These are phyloP conservation scores for Solioccasus polychromus DNA, from an alignment of 768 basidiomycete species.

Conservation along the genomic window DNA sequence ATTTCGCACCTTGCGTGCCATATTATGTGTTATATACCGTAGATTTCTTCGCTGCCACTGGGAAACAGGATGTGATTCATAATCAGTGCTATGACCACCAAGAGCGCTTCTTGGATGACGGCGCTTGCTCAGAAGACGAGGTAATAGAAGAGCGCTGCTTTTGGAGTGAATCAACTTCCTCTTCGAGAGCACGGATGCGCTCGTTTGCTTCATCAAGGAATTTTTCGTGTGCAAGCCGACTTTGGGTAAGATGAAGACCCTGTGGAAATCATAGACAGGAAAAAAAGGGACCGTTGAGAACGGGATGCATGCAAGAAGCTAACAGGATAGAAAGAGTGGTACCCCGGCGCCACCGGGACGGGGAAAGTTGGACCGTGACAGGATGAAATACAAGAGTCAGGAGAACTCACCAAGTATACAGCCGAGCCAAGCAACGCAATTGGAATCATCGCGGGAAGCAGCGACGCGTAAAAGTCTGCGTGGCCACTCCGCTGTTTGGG, in stretches of 20 bases:
- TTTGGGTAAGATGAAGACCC: slow-evolving; percentile 66
- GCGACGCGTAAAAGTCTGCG: slow-evolving; percentile 63
- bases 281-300: slow-evolving; percentile 13
- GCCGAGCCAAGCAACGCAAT: slow-evolving; percentile 75
- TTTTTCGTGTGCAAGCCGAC: slow-evolving; percentile 66
- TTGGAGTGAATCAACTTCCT: slow-evolving; percentile 46
- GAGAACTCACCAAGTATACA: slow-evolving; percentile 61
- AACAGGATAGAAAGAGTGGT: slow-evolving; percentile 3
- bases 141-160: slow-evolving; percentile 4
- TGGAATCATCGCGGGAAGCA: slow-evolving; percentile 76
- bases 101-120: slow-evolving; percentile 6
- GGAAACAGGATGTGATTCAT: neutral
- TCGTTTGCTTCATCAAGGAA: slow-evolving; percentile 59
- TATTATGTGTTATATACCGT: slow-evolving; percentile 16
- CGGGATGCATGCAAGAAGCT: neutral
- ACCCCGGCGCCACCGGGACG: slow-evolving; percentile 10
- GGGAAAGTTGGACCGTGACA: neutral
- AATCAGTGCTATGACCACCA: slow-evolving; percentile 24
- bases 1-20: neutral
- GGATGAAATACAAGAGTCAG: neutral
- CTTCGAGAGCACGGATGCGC: slow-evolving; percentile 55
- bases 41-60: slow-evolving; percentile 1
- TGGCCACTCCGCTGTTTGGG: slow-evolving; percentile 42
- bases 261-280: slow-evolving; percentile 25
- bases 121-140: neutral